A percentile compares a stretch with the other conserved stretches of the same genome.
Evolutionary conservation across 441 rosid genomes (phyloP).

Genomic region (Mallotus japonicus): DNA sequence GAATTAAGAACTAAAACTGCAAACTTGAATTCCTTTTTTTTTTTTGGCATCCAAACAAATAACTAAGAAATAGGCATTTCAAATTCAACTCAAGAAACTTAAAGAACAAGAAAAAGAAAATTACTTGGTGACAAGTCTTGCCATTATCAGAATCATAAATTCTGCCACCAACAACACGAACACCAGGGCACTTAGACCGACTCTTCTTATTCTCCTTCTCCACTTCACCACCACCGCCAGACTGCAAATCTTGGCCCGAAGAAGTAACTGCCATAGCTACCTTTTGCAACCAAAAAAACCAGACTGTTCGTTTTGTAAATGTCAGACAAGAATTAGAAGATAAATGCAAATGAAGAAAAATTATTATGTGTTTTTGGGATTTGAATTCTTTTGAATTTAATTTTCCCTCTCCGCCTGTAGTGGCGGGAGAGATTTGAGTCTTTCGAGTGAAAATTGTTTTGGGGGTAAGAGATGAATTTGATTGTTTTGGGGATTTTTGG

Average conservation of each 20-base stretch:
- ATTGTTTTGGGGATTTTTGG: neutral
- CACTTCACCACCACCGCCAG: neutral
- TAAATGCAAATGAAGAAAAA: neutral
- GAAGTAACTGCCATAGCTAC: slow-evolving; percentile 14
- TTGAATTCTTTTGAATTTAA: neutral
- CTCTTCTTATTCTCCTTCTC: slow-evolving; percentile 18
- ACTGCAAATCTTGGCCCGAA: neutral
- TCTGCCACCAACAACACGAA: slow-evolving; percentile 49
- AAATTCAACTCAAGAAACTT: neutral
- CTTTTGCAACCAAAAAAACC: neutral
- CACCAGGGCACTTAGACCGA: slow-evolving; percentile 42
- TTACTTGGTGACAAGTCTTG: slow-evolving; percentile 76
- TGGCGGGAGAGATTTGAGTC: slow-evolving; percentile 17
- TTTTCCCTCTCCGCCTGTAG: neutral
- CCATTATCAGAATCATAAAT: slow-evolving; percentile 62
- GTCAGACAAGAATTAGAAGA: neutral
- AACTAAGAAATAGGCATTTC: neutral
- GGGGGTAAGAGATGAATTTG: neutral
- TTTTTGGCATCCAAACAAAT: neutral
- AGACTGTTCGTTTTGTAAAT: neutral
- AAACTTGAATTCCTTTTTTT: no score
- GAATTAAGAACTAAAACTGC: neutral
- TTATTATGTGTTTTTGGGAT: neutral
- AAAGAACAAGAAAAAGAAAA: neutral
- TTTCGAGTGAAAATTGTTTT: neutral